phyloP scores from a whole-genome alignment of 2,329 filamentous ascomycete species.

The Penicillium vulpinum region DNA sequence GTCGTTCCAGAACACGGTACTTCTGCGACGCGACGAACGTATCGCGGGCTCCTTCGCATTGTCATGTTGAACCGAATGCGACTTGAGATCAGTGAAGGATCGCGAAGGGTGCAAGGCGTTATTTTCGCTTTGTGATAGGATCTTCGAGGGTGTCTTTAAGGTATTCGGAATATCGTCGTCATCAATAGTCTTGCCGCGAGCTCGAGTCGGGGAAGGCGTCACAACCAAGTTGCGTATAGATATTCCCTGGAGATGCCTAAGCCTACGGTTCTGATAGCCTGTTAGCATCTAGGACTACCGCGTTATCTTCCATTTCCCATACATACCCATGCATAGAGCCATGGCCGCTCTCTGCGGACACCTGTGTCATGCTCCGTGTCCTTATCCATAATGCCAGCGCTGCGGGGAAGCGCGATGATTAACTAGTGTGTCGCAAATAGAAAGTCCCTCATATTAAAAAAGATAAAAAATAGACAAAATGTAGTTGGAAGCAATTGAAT shows the following conservation, averaged over 20 bases:
- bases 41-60: conserved; percentile 20
- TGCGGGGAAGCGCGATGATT: not conserved
- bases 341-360: conserved; percentile 48
- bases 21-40: conserved; percentile 50
- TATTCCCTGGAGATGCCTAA: conserved; percentile 84
- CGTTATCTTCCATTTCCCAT: conserved; percentile 13
- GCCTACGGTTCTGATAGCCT: conserved; percentile 69
- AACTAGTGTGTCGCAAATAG: not conserved
- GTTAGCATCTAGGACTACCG: conserved; percentile 14
- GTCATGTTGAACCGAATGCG: conserved; percentile 16
- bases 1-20: conserved; percentile 64
- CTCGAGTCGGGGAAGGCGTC: conserved; percentile 52
- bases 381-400: conserved; percentile 12
- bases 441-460: conserved; percentile 19
- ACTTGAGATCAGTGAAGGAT: conserved; percentile 58
- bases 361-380: conserved; percentile 27
- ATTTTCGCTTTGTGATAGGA: conserved; percentile 54
- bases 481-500: conserved; percentile 11
- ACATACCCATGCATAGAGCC: conserved; percentile 56
- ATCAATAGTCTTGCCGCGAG: conserved; percentile 66
- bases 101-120: conserved; percentile 57
- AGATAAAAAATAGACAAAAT: not conserved
- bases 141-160: conserved; percentile 67
- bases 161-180: conserved; percentile 71
- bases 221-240: conserved; percentile 84